These are phyloP conservation scores for Sarocladium brachiariae DNA, from an alignment of 2,329 filamentous ascomycete species.

Conservation along the genomic window DNA sequence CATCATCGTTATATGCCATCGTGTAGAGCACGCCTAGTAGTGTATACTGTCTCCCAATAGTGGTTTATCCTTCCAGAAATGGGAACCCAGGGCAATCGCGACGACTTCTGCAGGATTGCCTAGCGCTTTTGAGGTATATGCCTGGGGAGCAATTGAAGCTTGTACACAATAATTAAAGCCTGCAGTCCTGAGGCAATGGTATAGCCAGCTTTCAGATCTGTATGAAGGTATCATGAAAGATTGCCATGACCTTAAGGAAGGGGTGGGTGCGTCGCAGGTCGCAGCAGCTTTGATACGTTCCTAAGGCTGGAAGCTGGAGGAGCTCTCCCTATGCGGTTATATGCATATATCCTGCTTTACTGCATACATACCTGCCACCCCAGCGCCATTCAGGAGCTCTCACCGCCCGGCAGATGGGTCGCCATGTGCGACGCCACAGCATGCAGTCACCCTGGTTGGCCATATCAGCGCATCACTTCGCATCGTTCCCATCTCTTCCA, in stretches of 20 bases:
- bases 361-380: neutral
- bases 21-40: neutral
- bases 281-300: neutral
- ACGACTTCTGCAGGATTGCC: neutral
- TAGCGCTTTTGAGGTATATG: no score
- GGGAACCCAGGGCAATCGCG: no score
- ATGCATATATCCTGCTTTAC: constrained; percentile 10
- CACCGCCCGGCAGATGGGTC: constrained; percentile 31
- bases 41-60: no score
- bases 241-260: no score
- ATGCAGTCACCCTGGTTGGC: neutral
- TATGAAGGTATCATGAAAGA: no score
- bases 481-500: neutral
- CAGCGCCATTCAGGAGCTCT: constrained; percentile 10
- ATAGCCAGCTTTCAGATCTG: no score
- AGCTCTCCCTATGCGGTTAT: neutral
- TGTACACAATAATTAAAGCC: no score
- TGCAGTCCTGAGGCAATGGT: no score
- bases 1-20: constrained; percentile 96
- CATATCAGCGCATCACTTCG: neutral
- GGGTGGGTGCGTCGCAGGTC: no score
- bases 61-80: no score
- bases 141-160: neutral
- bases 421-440: constrained; percentile 2
- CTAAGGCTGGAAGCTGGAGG: neutral